phyloP scores from a whole-genome alignment of 129 eudicot genomes.

The Scalesia atractyloides region DNA sequence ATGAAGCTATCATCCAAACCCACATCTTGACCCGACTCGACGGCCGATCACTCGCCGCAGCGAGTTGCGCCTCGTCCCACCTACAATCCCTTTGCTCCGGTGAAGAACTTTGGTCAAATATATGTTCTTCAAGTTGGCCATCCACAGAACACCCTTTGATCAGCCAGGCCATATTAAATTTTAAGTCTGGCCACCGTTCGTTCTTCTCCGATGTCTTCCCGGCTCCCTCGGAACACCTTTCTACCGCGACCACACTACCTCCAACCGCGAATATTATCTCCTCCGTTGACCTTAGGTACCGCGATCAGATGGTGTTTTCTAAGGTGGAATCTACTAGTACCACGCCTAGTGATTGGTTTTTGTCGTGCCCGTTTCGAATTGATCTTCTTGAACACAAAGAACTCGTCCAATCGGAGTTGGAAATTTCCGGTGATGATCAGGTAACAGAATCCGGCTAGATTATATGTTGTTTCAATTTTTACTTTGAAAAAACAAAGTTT shows the following conservation, averaged over 20 bases:
- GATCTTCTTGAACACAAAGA: constrained; percentile 41
- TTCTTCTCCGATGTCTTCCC: constrained; percentile 38
- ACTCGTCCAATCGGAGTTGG: constrained; percentile 19
- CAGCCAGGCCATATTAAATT: constrained; percentile 10
- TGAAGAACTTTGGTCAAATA: constrained; percentile 44
- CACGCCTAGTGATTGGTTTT: constrained; percentile 30
- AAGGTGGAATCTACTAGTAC: constrained; percentile 31
- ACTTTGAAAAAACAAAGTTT: too few relatives aligned
- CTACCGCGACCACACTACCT: neutral
- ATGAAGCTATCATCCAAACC: constrained; percentile 36
- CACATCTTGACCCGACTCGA: constrained; percentile 41
- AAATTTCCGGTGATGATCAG: constrained; percentile 8
- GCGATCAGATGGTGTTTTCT: constrained; percentile 14
- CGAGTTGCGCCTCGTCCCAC: constrained; percentile 41
- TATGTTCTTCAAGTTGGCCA: constrained; percentile 55
- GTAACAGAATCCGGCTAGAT: neutral
- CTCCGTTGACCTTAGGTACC: constrained; percentile 28
- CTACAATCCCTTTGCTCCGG: constrained; percentile 45
- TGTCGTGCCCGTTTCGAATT: constrained; percentile 29
- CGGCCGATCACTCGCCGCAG: constrained; percentile 51
- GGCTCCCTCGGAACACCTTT: constrained; percentile 23
- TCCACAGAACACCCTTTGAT: constrained; percentile 24
- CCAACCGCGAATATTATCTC: constrained; percentile 29
- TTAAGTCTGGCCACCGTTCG: constrained; percentile 48
- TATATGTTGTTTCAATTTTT: too few relatives aligned